Percentiles rank a stretch among this genome's conserved stretches.
phyloP scores from a whole-genome alignment of 2,329 filamentous ascomycete genomes.

The Aspergillus carbonarius region DNA sequence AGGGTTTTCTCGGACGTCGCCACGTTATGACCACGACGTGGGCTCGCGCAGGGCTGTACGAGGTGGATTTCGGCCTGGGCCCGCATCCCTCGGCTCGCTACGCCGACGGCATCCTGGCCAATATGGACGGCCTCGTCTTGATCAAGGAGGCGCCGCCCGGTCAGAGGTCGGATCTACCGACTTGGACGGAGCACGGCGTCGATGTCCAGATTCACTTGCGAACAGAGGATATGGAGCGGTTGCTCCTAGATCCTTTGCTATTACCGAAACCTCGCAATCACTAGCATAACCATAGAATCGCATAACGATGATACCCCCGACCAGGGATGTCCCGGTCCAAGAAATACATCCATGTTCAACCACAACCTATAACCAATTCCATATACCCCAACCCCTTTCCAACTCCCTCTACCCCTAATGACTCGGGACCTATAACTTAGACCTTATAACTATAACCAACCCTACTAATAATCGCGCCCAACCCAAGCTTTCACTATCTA shows the following conservation, averaged over 20 bases:
- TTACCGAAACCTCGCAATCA: background rate
- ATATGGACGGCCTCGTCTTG: constrained; percentile 20
- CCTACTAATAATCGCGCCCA: no score
- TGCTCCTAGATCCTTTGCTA: constrained; percentile 20
- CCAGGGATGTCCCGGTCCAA: no score
- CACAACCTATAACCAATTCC: no score
- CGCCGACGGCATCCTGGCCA: constrained; percentile 18
- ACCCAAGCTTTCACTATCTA: no score
- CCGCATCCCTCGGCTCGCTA: constrained; percentile 13
- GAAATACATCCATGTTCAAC: no score
- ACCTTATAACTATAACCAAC: no score
- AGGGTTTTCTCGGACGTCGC: constrained; percentile 44
- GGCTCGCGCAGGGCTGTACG: constrained; percentile 27
- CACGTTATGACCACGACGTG: constrained; percentile 50
- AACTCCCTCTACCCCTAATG: no score
- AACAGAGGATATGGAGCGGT: constrained; percentile 22
- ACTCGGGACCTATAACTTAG: no score
- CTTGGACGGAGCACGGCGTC: constrained; percentile 22
- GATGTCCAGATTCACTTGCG: constrained; percentile 21
- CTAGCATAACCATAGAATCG: no score
- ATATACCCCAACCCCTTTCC: no score
- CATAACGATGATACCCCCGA: no score
- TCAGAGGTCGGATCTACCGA: background rate
- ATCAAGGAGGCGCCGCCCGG: constrained; percentile 22
- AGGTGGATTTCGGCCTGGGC: constrained; percentile 42